Conservation (phyloP, 257 asterid genomes). For the Fraxinus cuspidata region DNA sequence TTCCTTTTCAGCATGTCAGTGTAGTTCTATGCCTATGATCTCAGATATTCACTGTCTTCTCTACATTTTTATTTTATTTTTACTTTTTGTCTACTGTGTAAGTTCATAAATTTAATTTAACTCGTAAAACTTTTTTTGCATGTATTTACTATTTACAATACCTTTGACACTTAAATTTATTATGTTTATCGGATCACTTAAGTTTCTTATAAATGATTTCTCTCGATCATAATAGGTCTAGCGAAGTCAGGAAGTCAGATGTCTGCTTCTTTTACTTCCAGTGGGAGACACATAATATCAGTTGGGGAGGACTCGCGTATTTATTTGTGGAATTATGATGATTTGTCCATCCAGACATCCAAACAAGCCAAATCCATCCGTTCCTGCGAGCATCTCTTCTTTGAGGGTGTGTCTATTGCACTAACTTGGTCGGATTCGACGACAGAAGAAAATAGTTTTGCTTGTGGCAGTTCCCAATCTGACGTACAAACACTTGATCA, state of each 20-base stretch:
- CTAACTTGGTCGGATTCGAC: conserved; percentile 57
- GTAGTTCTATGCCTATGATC: background rate
- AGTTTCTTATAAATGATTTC: conserved; percentile 10
- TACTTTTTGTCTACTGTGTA: background rate
- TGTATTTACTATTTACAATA: too few species aligned
- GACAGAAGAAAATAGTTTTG: background rate
- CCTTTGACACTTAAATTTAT: background rate
- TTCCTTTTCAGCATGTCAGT: background rate
- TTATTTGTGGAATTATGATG: conserved; percentile 68
- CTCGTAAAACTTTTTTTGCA: background rate
- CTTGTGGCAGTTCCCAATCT: conserved; percentile 15
- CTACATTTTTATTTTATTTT: background rate
- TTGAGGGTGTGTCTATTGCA: conserved; percentile 53
- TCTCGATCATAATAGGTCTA: conserved; percentile 40
- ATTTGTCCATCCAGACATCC: conserved; percentile 38
- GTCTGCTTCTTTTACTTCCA: conserved; percentile 68
- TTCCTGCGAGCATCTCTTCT: conserved; percentile 69
- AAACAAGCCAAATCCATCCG: conserved; percentile 52
- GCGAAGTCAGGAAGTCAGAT: conserved; percentile 66
- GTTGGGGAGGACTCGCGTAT: conserved; percentile 73
- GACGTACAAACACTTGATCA: conserved; percentile 17
- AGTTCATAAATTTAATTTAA: background rate
- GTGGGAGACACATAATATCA: conserved; percentile 67
- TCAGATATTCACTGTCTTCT: background rate
- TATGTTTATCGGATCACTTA: background rate